Conservation (phyloP, 1,139 yeast genomes). For the Arxiozyma telluris region DNA sequence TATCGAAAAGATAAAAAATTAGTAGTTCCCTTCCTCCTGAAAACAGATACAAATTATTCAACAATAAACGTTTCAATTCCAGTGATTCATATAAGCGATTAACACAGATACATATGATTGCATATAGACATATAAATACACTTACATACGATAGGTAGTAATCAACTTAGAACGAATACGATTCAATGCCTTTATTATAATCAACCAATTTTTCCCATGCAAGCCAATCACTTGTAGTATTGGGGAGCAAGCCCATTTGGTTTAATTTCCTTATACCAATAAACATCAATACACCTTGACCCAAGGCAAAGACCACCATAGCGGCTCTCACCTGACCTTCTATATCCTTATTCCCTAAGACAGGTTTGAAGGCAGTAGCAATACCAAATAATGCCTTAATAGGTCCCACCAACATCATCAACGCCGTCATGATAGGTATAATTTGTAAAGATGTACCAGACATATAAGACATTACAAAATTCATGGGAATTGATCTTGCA, state of each 20-base stretch:
- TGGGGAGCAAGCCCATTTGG: conserved; percentile 86
- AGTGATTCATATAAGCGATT: background rate
- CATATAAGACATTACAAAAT: conserved; percentile 83
- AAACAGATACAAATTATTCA: background rate
- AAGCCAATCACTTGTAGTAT: conserved; percentile 81
- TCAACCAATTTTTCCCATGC: conserved; percentile 59
- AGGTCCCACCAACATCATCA: conserved; percentile 75
- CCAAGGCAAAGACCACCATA: conserved; percentile 42
- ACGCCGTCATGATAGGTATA: conserved; percentile 84
- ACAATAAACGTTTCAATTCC: background rate
- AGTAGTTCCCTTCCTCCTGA: background rate
- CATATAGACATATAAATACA: background rate
- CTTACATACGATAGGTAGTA: background rate
- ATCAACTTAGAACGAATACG: conserved; percentile 16
- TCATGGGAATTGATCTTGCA: conserved; percentile 82
- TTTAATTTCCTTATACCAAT: conserved; percentile 82
- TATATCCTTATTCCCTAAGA: conserved; percentile 33
- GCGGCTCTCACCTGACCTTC: conserved; percentile 39
- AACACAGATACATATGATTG: background rate
- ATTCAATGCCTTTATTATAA: conserved; percentile 14
- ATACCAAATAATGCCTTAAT: conserved; percentile 59
- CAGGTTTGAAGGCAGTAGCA: conserved; percentile 38
- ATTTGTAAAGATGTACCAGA: conserved; percentile 85
- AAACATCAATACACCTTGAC: conserved; percentile 56
- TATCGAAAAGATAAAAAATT: background rate